Percentiles rank a stretch among this genome's conserved stretches.
phyloP scores from a whole-genome alignment of 1,284 basidiomycete species.

The Pseudozyma pruni region DNA sequence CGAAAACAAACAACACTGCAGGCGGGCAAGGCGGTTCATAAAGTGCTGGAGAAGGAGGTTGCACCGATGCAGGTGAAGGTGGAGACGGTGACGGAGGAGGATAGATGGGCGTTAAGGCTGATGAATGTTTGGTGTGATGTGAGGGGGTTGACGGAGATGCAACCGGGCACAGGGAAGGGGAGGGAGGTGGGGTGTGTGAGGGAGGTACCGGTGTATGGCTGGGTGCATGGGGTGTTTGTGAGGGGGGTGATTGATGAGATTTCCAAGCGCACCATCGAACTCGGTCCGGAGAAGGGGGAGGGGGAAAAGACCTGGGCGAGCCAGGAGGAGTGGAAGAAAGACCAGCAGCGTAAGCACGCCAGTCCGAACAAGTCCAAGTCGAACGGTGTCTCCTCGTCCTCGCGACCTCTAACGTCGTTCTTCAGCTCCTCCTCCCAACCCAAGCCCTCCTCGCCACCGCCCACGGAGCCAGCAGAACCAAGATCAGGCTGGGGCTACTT shows the following conservation, averaged over 20 bases:
- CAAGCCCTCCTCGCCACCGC: background rate
- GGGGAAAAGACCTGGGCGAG: slow-evolving; percentile 36
- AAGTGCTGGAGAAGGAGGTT: slow-evolving; percentile 80
- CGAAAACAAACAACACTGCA: slow-evolving; percentile 44
- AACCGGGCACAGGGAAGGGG: slow-evolving; percentile 4
- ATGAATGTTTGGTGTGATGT: slow-evolving; percentile 60
- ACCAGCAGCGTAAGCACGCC: slow-evolving; percentile 21
- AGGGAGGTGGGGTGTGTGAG: slow-evolving; percentile 30
- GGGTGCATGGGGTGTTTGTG: slow-evolving; percentile 53
- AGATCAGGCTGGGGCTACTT: slow-evolving; percentile 33
- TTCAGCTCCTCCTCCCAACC: slow-evolving; percentile 16
- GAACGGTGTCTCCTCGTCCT: background rate
- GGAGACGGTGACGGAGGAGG: slow-evolving; percentile 72
- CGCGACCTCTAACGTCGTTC: slow-evolving; percentile 16
- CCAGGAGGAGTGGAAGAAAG: slow-evolving; percentile 56
- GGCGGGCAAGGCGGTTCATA: slow-evolving; percentile 74
- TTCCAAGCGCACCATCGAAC: slow-evolving; percentile 8
- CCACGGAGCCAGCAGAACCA: background rate
- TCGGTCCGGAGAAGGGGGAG: background rate
- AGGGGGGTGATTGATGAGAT: slow-evolving; percentile 64
- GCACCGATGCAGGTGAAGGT: slow-evolving; percentile 72
- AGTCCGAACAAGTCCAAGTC: slow-evolving; percentile 23
- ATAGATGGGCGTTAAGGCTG: slow-evolving; percentile 78
- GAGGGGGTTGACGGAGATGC: slow-evolving; percentile 6
- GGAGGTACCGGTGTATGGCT: slow-evolving; percentile 62